These are phyloP conservation scores for Ceratobasidium sp. DNA, from an alignment of 1,284 basidiomycete genomes.

Conservation along the genomic window DNA sequence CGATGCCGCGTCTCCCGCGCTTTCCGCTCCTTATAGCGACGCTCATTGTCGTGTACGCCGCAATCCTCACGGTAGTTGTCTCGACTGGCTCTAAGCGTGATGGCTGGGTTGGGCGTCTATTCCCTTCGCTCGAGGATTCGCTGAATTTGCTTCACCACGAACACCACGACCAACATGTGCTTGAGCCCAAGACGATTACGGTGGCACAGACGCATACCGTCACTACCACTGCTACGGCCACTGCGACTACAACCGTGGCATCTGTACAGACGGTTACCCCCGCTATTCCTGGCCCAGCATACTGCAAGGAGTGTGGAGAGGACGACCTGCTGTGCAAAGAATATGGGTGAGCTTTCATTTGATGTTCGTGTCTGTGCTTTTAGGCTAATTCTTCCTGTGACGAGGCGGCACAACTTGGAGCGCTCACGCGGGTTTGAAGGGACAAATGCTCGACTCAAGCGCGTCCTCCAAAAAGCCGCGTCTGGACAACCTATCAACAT, in stretches of 20 bases:
- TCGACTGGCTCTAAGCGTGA: background rate
- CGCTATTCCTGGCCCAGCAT: slow-evolving; percentile 20
- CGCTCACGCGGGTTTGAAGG: slow-evolving; percentile 51
- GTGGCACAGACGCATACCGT: slow-evolving; percentile 4
- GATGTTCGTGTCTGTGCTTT: background rate
- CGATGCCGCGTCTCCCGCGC: slow-evolving; percentile 28
- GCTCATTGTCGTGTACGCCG: slow-evolving; percentile 10
- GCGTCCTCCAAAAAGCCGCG: slow-evolving; percentile 47
- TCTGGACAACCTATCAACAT: slow-evolving; percentile 49
- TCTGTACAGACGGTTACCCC: slow-evolving; percentile 21
- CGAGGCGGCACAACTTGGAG: slow-evolving; percentile 48
- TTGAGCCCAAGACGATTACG: background rate
- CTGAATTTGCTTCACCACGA: background rate
- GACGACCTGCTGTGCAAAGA: slow-evolving; percentile 47
- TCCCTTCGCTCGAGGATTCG: background rate
- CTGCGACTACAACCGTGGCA: slow-evolving; percentile 24
- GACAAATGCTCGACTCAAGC: slow-evolving; percentile 48
- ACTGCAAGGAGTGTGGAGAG: slow-evolving; percentile 49
- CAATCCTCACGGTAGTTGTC: slow-evolving; percentile 12
- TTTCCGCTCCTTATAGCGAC: slow-evolving; percentile 23
- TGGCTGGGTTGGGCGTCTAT: slow-evolving; percentile 13
- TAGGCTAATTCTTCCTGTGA: background rate
- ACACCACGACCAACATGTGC: slow-evolving; percentile 11
- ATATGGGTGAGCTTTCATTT: slow-evolving; percentile 48
- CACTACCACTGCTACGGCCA: slow-evolving; percentile 17